Percentiles rank a stretch among this genome's conserved stretches.
Evolutionary conservation across 345 rosid genomes (phyloP).

Genomic region (Sisymbrium altissimum): DNA sequence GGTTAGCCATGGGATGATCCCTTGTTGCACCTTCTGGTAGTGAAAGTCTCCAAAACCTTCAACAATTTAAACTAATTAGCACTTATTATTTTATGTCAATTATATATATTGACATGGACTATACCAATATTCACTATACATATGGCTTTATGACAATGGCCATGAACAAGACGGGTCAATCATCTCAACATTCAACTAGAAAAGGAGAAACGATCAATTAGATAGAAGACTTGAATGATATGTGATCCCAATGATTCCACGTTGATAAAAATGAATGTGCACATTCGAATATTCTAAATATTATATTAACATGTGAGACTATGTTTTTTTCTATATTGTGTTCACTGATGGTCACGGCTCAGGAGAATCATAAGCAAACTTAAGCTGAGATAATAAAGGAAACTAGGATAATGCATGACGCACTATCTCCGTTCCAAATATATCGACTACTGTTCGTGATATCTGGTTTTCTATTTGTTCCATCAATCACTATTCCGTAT

Average conservation of each 20-base stretch:
- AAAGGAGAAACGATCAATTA: slow-evolving; percentile 17
- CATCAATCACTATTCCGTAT: slow-evolving; percentile 22
- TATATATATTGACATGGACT: background rate
- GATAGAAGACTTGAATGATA: slow-evolving; percentile 16
- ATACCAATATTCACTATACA: slow-evolving; percentile 20
- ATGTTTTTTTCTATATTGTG: background rate
- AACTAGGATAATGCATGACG: slow-evolving; percentile 33
- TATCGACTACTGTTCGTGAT: slow-evolving; percentile 16
- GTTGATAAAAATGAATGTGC: background rate
- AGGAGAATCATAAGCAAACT: background rate
- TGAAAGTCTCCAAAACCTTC: slow-evolving; percentile 86
- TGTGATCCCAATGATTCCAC: slow-evolving; percentile 30
- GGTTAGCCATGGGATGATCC: slow-evolving; percentile 77
- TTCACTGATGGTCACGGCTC: slow-evolving; percentile 16
- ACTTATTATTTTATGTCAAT: background rate
- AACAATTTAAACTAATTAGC: background rate
- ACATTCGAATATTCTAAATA: background rate
- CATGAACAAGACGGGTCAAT: slow-evolving; percentile 24
- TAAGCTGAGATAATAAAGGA: slow-evolving; percentile 10
- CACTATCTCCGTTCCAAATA: slow-evolving; percentile 32
- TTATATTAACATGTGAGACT: background rate
- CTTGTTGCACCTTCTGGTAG: slow-evolving; percentile 63
- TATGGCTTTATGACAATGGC: slow-evolving; percentile 30
- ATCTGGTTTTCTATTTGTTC: slow-evolving; percentile 15
- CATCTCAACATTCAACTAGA: background rate